Conservation (phyloP, 306 rosid species). For the Clitoria ternatea region DNA sequence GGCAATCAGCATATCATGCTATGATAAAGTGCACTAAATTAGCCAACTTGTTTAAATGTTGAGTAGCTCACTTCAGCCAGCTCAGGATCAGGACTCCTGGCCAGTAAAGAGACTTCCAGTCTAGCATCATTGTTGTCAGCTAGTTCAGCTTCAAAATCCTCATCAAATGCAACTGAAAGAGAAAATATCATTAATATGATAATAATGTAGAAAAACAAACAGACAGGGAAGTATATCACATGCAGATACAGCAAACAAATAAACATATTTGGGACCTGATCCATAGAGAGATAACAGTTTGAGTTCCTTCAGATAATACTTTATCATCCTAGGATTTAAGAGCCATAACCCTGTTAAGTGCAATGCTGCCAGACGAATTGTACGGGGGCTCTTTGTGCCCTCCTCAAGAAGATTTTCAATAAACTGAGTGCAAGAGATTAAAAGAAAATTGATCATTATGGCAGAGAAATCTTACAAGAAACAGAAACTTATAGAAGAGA, state of each 20-base stretch:
- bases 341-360: constrained; percentile 90
- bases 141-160: constrained; percentile 94
- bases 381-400: constrained; percentile 93
- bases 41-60: constrained; percentile 12
- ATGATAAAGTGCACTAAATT: constrained; percentile 10
- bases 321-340: constrained; percentile 68
- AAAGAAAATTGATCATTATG: constrained; percentile 18
- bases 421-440: constrained; percentile 44
- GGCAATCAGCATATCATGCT: constrained; percentile 18
- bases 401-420: constrained; percentile 78
- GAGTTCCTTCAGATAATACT: constrained; percentile 77
- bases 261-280: constrained; percentile 54
- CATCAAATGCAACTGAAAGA: constrained; percentile 90
- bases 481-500: constrained; percentile 26
- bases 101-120: constrained; percentile 70
- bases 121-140: constrained; percentile 72
- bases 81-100: constrained; percentile 72
- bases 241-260: neutral
- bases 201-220: neutral
- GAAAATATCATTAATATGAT: constrained; percentile 8
- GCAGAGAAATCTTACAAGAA: constrained; percentile 4
- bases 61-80: constrained; percentile 65
- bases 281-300: constrained; percentile 82
- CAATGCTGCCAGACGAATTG: constrained; percentile 95
- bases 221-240: constrained; percentile 15